Percentiles rank a stretch among this genome's conserved stretches.
Conservation (phyloP, 352 stramenopile species). For the Globisporangium mamillatum region DNA sequence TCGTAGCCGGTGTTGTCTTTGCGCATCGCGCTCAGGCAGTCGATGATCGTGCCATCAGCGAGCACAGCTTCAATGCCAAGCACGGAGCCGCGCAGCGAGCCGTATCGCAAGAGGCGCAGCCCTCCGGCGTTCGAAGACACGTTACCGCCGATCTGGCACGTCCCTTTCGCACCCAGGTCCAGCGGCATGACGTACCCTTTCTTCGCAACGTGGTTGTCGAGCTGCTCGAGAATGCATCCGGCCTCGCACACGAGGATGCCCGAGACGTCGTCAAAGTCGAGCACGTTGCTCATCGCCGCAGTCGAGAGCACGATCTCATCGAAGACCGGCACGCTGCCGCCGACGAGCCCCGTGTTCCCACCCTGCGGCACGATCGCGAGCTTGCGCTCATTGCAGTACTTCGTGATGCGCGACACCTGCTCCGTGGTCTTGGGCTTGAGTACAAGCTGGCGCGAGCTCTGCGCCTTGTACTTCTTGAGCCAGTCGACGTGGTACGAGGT, state of each 20-base stretch:
- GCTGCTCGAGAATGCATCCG: conserved; percentile 93
- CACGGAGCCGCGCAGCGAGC: conserved; percentile 92
- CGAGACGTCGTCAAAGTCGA: conserved; percentile 86
- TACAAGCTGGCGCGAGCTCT: conserved; percentile 55
- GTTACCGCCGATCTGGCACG: conserved; percentile 97
- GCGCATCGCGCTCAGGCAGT: conserved; percentile 90
- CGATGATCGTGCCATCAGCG: conserved; percentile 86
- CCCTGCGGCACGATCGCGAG: conserved; percentile 94
- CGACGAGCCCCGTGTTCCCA: conserved; percentile 96
- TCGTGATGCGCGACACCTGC: conserved; percentile 86
- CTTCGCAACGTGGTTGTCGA: conserved; percentile 87
- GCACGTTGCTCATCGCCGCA: conserved; percentile 90
- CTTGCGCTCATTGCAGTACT: conserved; percentile 89
- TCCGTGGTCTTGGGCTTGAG: conserved; percentile 84
- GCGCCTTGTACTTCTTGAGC: conserved; percentile 80
- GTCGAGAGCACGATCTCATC: conserved; percentile 95
- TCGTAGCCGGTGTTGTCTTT: conserved; percentile 99
- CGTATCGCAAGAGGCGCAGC: conserved; percentile 92
- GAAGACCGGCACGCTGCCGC: conserved; percentile 88
- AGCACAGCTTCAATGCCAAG: conserved; percentile 96
- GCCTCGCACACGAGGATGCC: conserved; percentile 85
- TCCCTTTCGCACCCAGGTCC: conserved; percentile 95
- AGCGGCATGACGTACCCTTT: conserved; percentile 91
- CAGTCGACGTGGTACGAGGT: conserved; percentile 74
- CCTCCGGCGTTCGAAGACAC: conserved; percentile 95